Percentiles rank a stretch among this genome's conserved stretches.
Evolutionary conservation across 495 filamentous ascomycete genomes (phyloP).

Genomic region (Penicillium paxilli): DNA sequence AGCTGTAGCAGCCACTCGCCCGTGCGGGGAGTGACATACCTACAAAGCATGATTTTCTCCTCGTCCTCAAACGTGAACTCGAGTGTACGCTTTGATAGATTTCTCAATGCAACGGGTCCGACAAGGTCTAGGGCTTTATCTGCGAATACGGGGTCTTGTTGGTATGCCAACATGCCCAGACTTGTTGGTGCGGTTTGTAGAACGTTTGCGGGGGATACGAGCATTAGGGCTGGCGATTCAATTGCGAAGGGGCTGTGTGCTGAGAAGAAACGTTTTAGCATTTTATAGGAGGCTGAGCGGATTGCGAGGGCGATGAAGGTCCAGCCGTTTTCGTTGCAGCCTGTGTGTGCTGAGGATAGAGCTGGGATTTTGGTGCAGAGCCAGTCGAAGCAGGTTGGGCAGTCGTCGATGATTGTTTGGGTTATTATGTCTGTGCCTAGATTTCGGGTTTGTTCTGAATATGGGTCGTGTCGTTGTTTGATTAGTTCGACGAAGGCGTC

Average conservation of each 20-base stretch:
- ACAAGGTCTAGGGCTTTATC: not conserved
- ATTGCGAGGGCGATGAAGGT: constrained; percentile 7
- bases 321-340: constrained; percentile 11
- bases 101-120: not conserved
- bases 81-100: not conserved
- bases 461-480: not conserved
- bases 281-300: not conserved
- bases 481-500: not conserved
- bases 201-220: not conserved
- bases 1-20: not conserved
- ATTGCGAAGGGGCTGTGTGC: not conserved
- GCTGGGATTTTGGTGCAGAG: not conserved
- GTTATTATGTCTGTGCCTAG: constrained; percentile 6
- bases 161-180: not conserved
- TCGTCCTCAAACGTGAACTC: not conserved
- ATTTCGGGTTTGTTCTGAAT: not conserved
- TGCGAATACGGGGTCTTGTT: not conserved
- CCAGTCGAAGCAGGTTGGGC: constrained; percentile 8
- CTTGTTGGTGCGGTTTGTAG: not conserved
- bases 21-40: not conserved
- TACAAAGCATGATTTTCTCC: not conserved
- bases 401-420: constrained; percentile 9
- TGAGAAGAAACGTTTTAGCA: constrained; percentile 5
- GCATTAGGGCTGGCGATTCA: not conserved
- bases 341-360: not conserved